Evolutionary conservation across 306 rosid genomes (phyloP), one percentile per base, ranked within the genome.

Genomic region (Trifolium fragiferum): DNA sequence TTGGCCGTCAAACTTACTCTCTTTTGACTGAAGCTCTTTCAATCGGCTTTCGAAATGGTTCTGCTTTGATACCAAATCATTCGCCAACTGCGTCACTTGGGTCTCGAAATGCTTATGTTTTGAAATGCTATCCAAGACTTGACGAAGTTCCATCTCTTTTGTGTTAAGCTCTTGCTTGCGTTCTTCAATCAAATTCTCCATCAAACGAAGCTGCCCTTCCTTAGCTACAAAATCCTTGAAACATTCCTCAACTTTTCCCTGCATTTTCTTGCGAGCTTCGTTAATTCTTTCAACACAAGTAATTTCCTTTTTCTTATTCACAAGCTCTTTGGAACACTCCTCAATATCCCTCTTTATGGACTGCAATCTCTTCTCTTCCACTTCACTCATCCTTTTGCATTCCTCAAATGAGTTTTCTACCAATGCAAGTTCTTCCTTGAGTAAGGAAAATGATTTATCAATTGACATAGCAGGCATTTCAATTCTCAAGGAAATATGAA

Each of bases 281-380:
- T 77, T 9, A 23, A 46, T 4, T 46, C n/a, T 53, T 55, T 58
- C 32, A 44, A 82, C 33, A 32, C 6, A 23, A 32, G 18, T 62
- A 21, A 71, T 38, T 27, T 85, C 80, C 27, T 73, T 65, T 60
- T 66, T 82, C 73, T 75, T 87, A 25, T 43, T 25, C 19, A 66
- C 79, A 72, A 82, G 79, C 57, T 84, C 82, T 71, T 53, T 55
- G 43, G 83, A 50, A 5, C 32, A 49, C 76, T 66, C 59, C 55
- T 74, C 77, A 32, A 84, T 55, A 18, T 73, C 61, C 59, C 33
- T 72, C 53, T 82, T 76, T 20, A 82, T 4, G 13, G 53, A 44
- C 44, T 18, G 70, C 40, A 82, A 64, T 38, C 27, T 84, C 59
- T 77, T 20, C 72, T 76, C 69, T 72, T 60, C 76, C 1, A n/a